Evolutionary conservation across 345 rosid species (phyloP), one percentile per base, ranked within the genome.

Genomic region (Brassica nigra): DNA sequence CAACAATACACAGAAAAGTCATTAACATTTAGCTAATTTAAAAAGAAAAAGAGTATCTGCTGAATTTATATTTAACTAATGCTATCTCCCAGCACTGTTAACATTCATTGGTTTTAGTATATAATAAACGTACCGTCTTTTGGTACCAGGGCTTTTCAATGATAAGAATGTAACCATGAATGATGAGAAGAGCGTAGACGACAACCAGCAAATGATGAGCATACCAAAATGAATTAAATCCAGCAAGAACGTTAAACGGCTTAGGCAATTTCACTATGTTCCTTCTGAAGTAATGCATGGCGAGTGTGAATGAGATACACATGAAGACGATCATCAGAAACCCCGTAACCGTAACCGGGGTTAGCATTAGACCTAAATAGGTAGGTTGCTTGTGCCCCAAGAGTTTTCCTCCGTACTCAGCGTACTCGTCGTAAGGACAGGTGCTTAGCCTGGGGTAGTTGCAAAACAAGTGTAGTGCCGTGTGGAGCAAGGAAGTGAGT

Each of bases 211-310:
- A 83, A 81, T 95, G 99, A 75, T 92, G 98, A 5, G 98, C 89
- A 79, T 91, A 95, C 99, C 99, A 92, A 66, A 95, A 95, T 58
- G 97, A 76, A 85, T 95, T 95, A 80, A 95, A 95, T 6, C 98
- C 98, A 0, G 94, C 94, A 71, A 92, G 79, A n/a, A 76, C 61
- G 74, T 87, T 89, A 74, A 92, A 86, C 2, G 85, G 86, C 66
- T 88, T 86, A 1, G 92, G 93, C 49, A 91, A 80, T 74, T 87
- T 92, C 16, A 95, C 77, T 10, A 86, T 86, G 64, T 88, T 95
- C 81, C 83, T 85, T 62, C 97, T 78, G 58, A 95, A 95, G 5
- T 75, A 82, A 77, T 84, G 91, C 4, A 82, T 87, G 0, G 97
- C 97, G 20, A 92, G 84, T 0, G 90, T 90, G 66, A 89, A 95